Evolutionary conservation across 202 grass and related monocot species (phyloP).

Genomic region (Panicum virgatum): DNA sequence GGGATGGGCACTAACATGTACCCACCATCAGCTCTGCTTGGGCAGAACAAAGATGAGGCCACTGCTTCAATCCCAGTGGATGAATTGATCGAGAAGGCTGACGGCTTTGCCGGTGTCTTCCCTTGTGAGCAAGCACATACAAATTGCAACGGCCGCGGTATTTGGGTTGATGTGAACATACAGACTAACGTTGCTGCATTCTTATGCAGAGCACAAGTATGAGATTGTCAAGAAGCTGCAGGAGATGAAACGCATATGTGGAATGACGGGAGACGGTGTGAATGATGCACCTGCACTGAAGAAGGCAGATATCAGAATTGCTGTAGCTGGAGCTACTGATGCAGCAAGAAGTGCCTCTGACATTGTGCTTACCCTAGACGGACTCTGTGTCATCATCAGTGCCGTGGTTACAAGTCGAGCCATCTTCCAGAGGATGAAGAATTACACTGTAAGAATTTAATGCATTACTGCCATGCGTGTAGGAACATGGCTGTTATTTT

Average conservation of each 20-base stretch:
- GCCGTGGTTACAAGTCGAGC: conserved; percentile 67
- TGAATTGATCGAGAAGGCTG: too few species aligned
- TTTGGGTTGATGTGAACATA: background rate
- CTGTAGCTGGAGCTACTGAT: conserved; percentile 63
- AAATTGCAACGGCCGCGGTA: background rate
- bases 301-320: conserved; percentile 73
- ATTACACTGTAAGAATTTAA: conserved; percentile 53
- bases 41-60: conserved; percentile 51
- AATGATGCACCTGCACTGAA: conserved; percentile 72
- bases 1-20: conserved; percentile 90
- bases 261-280: conserved; percentile 75
- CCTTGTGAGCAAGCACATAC: conserved; percentile 35
- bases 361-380: conserved; percentile 66
- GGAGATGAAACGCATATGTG: conserved; percentile 71
- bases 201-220: conserved; percentile 65
- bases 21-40: conserved; percentile 61
- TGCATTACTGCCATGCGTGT: background rate
- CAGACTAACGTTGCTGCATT: background rate
- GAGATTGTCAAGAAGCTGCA: conserved; percentile 71
- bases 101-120: conserved; percentile 75
- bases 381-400: conserved; percentile 70
- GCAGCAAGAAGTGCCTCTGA: conserved; percentile 64
- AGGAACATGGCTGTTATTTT: background rate
- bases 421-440: conserved; percentile 82
- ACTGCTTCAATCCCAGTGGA: conserved; percentile 56